These are phyloP conservation scores for Botrytis deweyae DNA, from an alignment of 2,329 filamentous ascomycete genomes.

Conservation along the genomic window DNA sequence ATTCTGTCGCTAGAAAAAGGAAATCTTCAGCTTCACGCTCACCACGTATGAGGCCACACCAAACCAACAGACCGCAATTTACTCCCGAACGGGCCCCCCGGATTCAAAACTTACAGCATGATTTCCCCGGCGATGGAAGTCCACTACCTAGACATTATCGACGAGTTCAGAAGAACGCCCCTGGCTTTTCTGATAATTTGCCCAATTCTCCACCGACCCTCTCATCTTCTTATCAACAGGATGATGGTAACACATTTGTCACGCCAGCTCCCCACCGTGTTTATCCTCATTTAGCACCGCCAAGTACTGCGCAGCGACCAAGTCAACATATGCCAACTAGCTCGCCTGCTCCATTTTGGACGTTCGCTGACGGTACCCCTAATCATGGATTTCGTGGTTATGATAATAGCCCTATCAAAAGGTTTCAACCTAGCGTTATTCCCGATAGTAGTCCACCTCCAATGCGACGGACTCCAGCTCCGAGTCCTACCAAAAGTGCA, in stretches of 20 bases:
- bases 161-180: constrained; percentile 45
- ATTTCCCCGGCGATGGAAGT: constrained; percentile 51
- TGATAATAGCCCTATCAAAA: constrained; percentile 60
- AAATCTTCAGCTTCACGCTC: constrained; percentile 53
- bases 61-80: constrained; percentile 47
- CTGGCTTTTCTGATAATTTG: constrained; percentile 49
- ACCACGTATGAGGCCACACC: constrained; percentile 53
- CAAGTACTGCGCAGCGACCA: constrained; percentile 76
- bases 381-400: constrained; percentile 49
- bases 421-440: constrained; percentile 37
- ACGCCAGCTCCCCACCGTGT: constrained; percentile 73
- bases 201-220: constrained; percentile 58
- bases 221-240: constrained; percentile 61
- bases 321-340: constrained; percentile 85
- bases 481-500: constrained; percentile 35
- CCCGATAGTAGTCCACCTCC: constrained; percentile 60
- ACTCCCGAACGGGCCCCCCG: constrained; percentile 57
- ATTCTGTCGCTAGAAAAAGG: constrained; percentile 57
- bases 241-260: constrained; percentile 61
- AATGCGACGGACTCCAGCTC: constrained; percentile 29
- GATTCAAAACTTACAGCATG: constrained; percentile 32
- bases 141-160: constrained; percentile 57
- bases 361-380: constrained; percentile 75
- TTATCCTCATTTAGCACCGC: constrained; percentile 72
- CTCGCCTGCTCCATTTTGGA: constrained; percentile 86